Base-by-base conservation (phyloP, 768 basidiomycete species). In the Lentinula lateritia region DNA sequence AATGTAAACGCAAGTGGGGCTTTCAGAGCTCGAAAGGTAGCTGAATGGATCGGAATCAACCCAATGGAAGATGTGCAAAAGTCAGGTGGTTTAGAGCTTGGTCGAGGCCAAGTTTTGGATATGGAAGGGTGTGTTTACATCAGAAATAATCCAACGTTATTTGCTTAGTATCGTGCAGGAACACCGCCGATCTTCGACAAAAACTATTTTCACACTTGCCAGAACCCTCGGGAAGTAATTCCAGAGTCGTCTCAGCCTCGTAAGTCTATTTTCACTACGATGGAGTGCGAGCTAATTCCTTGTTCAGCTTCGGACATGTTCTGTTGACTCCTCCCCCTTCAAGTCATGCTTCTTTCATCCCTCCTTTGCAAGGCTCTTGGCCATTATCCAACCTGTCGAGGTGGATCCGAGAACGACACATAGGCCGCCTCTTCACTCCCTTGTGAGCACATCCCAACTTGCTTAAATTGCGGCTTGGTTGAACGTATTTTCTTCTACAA, bases 1-100 rank as follows among this genome's bases (percentile, higher is more conserved):
- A 80, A 74, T 42, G 73, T 78, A 65, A 73, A 72, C 20, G 63
- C 75, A 9, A 73, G 74, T 42, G 73, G 75, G 61, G 72, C 79
- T 32, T 89, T 88, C 67, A 80, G 90, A 53, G 68, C 88, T 50
- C 81, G 89, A 52, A 79, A 82, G 53, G 81, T 90, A 13, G 81
- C 79, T 12, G 82, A 88, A 66, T 89, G 84, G 84, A 76, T 87
- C 41, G 73, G 75, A 39, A 62, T 70, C 16, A 65, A 70, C 53
- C 63, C 68, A 35, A 66, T 63, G 15, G 78, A 80, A 66, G 69
- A 77, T 50, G 60, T 75, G 42, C 56, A 66, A 23, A 72, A 69
- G 38, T 75, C 73, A 6, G 78, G 75, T 16, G 80, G 76, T 23
- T 66, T 85, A 20, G 68, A 71, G 10, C 70, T 68, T 12, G 75